Evolutionary conservation across 2,329 filamentous ascomycete genomes (phyloP).

Genomic region (Leptographium radiaticola): DNA sequence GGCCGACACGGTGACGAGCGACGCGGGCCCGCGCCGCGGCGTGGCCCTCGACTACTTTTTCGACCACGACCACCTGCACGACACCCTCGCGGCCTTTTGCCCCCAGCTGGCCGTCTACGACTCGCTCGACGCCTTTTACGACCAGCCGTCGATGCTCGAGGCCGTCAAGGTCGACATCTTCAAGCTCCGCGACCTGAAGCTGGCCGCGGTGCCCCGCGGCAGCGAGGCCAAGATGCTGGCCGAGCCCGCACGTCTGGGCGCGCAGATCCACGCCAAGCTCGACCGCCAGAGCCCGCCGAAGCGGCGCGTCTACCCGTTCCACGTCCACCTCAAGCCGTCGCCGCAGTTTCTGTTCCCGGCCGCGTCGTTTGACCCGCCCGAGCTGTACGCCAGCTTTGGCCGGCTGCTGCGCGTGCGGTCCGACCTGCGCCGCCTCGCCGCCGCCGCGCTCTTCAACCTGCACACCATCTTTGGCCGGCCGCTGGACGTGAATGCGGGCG

Average conservation of each 20-base stretch:
- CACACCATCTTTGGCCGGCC: constrained; percentile 14
- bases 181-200: constrained; percentile 10
- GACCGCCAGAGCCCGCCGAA: constrained; percentile 15
- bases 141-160: constrained; percentile 17
- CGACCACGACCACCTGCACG: constrained; percentile 19
- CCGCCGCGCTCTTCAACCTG: constrained; percentile 21
- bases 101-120: constrained; percentile 23
- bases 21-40: constrained; percentile 16
- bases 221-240: constrained; percentile 16
- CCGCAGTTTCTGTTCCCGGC: constrained; percentile 20
- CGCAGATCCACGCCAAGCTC: constrained; percentile 15
- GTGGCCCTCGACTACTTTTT: constrained; percentile 21
- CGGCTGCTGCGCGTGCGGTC: constrained; percentile 22
- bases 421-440: constrained; percentile 22
- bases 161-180: constrained; percentile 14
- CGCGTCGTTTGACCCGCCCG: constrained; percentile 13
- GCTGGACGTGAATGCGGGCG: constrained; percentile 15
- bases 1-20: constrained; percentile 12
- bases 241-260: constrained; percentile 10
- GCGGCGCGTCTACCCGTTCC: constrained; percentile 19
- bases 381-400: constrained; percentile 23
- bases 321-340: constrained; percentile 17
- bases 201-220: neutral
- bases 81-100: constrained; percentile 17
- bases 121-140: constrained; percentile 21